These are phyloP conservation scores for Calonectria henricotiae DNA, from an alignment of 2,329 filamentous ascomycete genomes.

Conservation along the genomic window DNA sequence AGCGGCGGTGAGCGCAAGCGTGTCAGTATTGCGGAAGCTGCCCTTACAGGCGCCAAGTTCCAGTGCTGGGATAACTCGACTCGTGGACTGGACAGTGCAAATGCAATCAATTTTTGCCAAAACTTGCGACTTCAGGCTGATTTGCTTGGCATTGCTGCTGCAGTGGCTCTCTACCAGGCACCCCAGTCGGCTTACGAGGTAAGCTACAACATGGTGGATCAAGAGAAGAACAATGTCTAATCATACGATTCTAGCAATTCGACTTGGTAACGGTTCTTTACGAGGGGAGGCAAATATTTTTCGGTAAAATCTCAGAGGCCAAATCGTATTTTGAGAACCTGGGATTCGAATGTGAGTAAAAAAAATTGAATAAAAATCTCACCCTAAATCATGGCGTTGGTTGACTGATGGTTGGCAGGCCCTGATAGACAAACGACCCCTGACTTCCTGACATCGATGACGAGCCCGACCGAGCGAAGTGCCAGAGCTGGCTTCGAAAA, in stretches of 20 bases:
- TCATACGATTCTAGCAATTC: slow-evolving; percentile 58
- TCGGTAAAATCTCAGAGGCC: slow-evolving; percentile 72
- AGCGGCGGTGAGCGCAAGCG: slow-evolving; percentile 85
- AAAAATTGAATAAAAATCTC: slow-evolving; percentile 54
- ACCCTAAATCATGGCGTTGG: neutral
- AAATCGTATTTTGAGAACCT: slow-evolving; percentile 75
- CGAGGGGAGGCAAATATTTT: slow-evolving; percentile 79
- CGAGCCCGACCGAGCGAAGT: slow-evolving; percentile 58
- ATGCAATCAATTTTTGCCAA: slow-evolving; percentile 53
- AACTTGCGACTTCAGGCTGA: slow-evolving; percentile 52
- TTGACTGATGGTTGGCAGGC: neutral
- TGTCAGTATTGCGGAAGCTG: slow-evolving; percentile 82
- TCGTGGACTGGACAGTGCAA: slow-evolving; percentile 53
- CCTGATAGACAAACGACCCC: slow-evolving; percentile 68
- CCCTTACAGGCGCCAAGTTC: slow-evolving; percentile 67
- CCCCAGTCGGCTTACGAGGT: slow-evolving; percentile 73
- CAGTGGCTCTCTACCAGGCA: slow-evolving; percentile 72
- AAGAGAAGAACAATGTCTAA: neutral
- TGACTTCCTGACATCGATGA: slow-evolving; percentile 76
- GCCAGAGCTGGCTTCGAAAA: slow-evolving; percentile 56
- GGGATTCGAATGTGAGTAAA: slow-evolving; percentile 75
- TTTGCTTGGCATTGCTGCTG: slow-evolving; percentile 48
- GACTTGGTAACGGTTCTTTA: slow-evolving; percentile 80
- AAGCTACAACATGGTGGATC: neutral
- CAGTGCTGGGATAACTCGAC: slow-evolving; percentile 57